phyloP scores from a whole-genome alignment of 768 basidiomycete species.

The Naganishia antarctica region DNA sequence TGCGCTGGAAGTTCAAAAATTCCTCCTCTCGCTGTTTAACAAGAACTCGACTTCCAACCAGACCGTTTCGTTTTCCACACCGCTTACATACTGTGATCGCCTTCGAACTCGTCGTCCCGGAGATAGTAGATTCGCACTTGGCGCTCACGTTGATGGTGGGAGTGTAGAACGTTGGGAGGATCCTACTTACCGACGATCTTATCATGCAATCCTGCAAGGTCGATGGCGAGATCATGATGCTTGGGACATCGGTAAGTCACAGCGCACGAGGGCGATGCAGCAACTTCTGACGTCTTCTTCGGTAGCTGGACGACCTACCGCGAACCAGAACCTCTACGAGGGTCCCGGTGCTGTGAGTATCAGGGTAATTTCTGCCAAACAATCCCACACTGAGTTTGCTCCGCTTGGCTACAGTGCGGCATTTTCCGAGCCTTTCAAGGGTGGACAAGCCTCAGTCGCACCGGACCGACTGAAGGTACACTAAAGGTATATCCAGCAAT shows the following conservation, averaged over 20 bases:
- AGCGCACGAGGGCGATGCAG: not conserved
- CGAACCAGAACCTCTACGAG: conserved; percentile 63
- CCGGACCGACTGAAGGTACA: conserved; percentile 59
- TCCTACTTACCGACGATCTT: conserved; percentile 33
- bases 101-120: conserved; percentile 69
- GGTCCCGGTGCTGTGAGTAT: conserved; percentile 36
- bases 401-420: conserved; percentile 34
- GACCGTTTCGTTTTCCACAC: conserved; percentile 51
- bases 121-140: conserved; percentile 63
- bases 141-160: conserved; percentile 66
- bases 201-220: conserved; percentile 59
- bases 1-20: conserved; percentile 58
- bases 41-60: not conserved
- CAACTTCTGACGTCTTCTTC: not conserved
- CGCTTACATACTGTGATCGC: conserved; percentile 73
- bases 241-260: conserved; percentile 23
- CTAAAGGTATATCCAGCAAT: conserved; percentile 62
- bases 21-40: conserved; percentile 21
- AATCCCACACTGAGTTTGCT: not conserved
- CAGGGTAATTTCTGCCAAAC: not conserved
- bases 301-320: conserved; percentile 40
- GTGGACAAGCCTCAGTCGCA: conserved; percentile 58
- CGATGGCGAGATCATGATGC: conserved; percentile 21
- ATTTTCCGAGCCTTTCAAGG: conserved; percentile 50
- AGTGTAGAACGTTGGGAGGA: conserved; percentile 60